Evolutionary conservation across 2,329 filamentous ascomycete species (phyloP).

Genomic region (Bipolaris sorokiniana): DNA sequence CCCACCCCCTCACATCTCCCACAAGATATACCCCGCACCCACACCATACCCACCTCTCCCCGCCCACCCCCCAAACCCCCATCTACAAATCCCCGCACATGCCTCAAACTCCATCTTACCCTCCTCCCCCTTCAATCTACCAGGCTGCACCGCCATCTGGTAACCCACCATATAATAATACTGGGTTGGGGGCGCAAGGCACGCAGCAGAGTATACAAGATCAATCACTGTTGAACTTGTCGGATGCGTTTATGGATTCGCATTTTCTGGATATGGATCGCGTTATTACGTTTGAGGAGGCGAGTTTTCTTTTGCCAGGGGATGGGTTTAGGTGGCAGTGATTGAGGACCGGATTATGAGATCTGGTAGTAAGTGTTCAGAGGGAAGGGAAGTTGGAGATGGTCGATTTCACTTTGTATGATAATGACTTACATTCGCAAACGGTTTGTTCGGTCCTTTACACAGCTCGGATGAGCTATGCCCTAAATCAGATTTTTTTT

Average conservation of each 20-base stretch:
- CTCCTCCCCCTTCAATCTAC: constrained; percentile 8
- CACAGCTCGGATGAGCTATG: no score
- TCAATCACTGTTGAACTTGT: constrained; percentile 38
- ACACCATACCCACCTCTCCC: no score
- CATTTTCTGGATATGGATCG: constrained; percentile 44
- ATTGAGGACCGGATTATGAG: no score
- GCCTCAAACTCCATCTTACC: background rate
- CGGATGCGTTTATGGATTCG: constrained; percentile 43
- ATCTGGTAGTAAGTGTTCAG: no score
- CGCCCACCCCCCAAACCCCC: no score
- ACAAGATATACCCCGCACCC: constrained; percentile 9
- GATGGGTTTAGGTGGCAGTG: constrained; percentile 39
- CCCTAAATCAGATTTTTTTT: no score
- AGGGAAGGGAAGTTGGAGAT: no score
- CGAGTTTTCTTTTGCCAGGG: constrained; percentile 42
- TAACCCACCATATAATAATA: background rate
- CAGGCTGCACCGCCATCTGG: background rate
- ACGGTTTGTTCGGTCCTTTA: no score
- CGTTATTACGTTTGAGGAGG: constrained; percentile 46
- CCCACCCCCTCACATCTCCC: constrained; percentile 13
- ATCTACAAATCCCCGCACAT: constrained; percentile 8
- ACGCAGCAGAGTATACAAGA: constrained; percentile 34
- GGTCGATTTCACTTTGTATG: no score
- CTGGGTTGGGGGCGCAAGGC: background rate
- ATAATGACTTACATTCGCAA: no score